Evolutionary conservation across 2,329 filamentous ascomycete genomes (phyloP).

Genomic region (Pseudohalonectria lignicola): DNA sequence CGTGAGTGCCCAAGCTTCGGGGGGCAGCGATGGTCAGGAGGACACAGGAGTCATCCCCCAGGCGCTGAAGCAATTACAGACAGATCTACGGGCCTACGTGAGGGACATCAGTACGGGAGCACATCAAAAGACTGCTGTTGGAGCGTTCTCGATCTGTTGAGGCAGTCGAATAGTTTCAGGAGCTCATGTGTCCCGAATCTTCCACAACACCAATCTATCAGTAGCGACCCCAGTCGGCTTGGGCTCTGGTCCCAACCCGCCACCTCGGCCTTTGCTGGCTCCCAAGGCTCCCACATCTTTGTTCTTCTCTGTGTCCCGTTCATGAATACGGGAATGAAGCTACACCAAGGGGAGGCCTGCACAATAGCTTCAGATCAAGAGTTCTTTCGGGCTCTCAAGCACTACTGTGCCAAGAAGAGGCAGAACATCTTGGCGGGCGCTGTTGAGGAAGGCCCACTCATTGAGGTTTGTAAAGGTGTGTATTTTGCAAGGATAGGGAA

Average conservation of each 20-base stretch:
- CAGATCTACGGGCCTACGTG: no score
- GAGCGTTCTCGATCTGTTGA: neutral
- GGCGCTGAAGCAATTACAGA: no score
- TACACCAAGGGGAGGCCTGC: neutral
- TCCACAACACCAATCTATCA: neutral
- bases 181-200: neutral
- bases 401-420: neutral
- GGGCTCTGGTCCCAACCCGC: neutral
- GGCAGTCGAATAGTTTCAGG: neutral
- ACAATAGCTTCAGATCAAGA: neutral
- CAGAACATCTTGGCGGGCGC: neutral
- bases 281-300: neutral
- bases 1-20: no score
- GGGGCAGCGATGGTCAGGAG: neutral
- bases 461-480: neutral
- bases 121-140: neutral
- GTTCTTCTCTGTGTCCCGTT: neutral
- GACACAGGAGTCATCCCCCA: slow-evolving; percentile 9
- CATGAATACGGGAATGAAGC: neutral
- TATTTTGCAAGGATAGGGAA: neutral
- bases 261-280: neutral
- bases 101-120: slow-evolving; percentile 11
- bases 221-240: neutral
- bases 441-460: neutral
- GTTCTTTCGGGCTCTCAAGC: neutral